Percentiles rank a stretch among this genome's conserved stretches.
Evolutionary conservation across 305 asterid species (phyloP).

Genomic region (Fraxinus angustifolia): DNA sequence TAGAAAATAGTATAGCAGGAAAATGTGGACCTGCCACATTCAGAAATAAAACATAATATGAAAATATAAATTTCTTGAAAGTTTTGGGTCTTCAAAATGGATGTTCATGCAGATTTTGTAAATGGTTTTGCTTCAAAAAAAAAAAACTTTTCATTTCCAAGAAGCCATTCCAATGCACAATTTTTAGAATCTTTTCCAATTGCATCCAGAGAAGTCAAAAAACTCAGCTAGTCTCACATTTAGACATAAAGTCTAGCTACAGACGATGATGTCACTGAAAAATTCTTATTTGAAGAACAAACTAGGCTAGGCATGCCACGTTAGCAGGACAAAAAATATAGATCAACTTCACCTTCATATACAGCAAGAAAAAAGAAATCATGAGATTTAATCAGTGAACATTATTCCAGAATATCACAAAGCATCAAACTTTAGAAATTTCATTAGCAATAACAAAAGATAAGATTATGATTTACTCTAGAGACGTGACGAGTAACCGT

Average conservation of each 20-base stretch:
- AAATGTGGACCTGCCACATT: not conserved
- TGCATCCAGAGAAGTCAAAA: slow-evolving; percentile 5
- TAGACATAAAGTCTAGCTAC: not conserved
- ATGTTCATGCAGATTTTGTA: not conserved
- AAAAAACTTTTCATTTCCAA: not conserved
- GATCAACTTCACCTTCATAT: slow-evolving; percentile 18
- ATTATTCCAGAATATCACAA: slow-evolving; percentile 17
- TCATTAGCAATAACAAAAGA: not conserved
- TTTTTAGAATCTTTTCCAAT: slow-evolving; percentile 1
- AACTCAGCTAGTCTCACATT: not conserved
- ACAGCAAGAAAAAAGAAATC: slow-evolving; percentile 7
- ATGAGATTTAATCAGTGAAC: not conserved
- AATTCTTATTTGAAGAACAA: slow-evolving; percentile 6
- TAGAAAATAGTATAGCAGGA: not conserved
- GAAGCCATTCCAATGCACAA: slow-evolving; percentile 12
- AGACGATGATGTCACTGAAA: not conserved
- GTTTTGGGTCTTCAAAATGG: slow-evolving; percentile 6
- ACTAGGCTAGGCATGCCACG: slow-evolving; percentile 16
- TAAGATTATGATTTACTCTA: not conserved
- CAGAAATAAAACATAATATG: not conserved
- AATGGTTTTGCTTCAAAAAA: not conserved
- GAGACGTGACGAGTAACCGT: not conserved
- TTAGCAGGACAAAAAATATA: slow-evolving; percentile 21
- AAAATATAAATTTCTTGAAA: not conserved
- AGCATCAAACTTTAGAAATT: not conserved